Evolutionary conservation across 2,329 filamentous ascomycete genomes (phyloP), one percentile per base, ranked within the genome.

Genomic region (Colletotrichum brevisporum): DNA sequence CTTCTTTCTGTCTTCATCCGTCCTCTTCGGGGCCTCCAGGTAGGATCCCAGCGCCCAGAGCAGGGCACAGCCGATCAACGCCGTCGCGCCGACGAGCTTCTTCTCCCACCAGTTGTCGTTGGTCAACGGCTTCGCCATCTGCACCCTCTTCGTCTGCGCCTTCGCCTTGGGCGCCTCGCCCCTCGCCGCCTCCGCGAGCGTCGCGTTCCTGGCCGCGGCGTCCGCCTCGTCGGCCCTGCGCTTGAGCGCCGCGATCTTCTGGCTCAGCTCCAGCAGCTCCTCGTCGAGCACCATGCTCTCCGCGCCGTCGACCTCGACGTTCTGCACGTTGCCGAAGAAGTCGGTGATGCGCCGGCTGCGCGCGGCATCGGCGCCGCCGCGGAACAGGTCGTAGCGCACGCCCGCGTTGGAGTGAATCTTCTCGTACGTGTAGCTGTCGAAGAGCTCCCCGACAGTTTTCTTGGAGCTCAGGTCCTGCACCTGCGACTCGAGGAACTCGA

Each of bases 321-420:
- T 97, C 79, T 99, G 96, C 15, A 98, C 94, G 78, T 98, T 99
- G 26, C 96, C 96, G 72, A 99, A 98, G 82, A 99, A 99, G 78
- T 99, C 96, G 75, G 97, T 97, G 48, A 99, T 90, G 36, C 96
- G 86, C 50, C 95, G 90, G 74, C 92, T 89, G 62, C 95, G 88
- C 0, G 93, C 95, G 10, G 88, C 91, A 8, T 90, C 84, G 74
- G 94, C 92, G 6, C 94, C 95, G 12, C 94, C 95, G 0, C 88
- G 90, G 80, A 99, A 98, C n/a, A 99, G 83, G 78, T 99, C 96
- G 85, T 97, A 98, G 67, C 96, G 89, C 21, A 99, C 90, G 43
- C 96, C 96, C 0, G 96, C 94, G 73, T 95, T 89, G 2, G 92
- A 96, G 80, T 98, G 95, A 57, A 99, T 98, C 84, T 98, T 97